Evolutionary conservation across 2,329 filamentous ascomycete genomes (phyloP).

Genomic region (Xylaria sp.): DNA sequence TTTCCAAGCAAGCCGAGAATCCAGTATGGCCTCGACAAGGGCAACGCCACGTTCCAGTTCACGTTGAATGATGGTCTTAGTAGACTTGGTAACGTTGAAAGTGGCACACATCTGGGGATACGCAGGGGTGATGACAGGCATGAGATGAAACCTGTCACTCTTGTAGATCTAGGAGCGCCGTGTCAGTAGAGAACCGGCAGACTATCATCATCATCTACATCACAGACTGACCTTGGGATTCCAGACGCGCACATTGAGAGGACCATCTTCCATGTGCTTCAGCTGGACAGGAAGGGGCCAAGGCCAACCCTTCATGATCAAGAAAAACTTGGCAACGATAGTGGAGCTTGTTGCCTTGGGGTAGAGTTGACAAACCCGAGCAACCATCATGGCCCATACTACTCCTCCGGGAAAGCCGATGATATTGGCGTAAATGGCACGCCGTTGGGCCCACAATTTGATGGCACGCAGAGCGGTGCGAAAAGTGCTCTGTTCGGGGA

Average conservation of each 20-base stretch:
- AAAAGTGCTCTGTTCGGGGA: slow-evolving; percentile 87
- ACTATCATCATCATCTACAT: too few relatives aligned
- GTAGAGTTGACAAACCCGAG: slow-evolving; percentile 91
- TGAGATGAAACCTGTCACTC: slow-evolving; percentile 77
- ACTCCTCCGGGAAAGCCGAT: slow-evolving; percentile 96
- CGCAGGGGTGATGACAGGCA: slow-evolving; percentile 97
- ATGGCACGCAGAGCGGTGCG: slow-evolving; percentile 83
- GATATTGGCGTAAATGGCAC: slow-evolving; percentile 92
- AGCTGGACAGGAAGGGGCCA: slow-evolving; percentile 93
- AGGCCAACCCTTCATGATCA: slow-evolving; percentile 82
- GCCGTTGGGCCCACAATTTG: slow-evolving; percentile 91
- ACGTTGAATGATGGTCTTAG: slow-evolving; percentile 73
- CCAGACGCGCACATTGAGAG: slow-evolving; percentile 81
- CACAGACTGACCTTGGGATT: slow-evolving; percentile 64
- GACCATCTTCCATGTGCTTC: slow-evolving; percentile 78
- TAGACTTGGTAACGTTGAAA: slow-evolving; percentile 86
- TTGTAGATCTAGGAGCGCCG: slow-evolving; percentile 58
- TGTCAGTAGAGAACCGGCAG: slow-evolving; percentile 18
- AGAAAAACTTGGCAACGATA: slow-evolving; percentile 90
- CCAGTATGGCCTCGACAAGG: slow-evolving; percentile 74
- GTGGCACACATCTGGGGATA: slow-evolving; percentile 98
- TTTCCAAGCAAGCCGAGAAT: slow-evolving; percentile 73
- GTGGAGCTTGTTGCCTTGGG: slow-evolving; percentile 85
- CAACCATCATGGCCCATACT: slow-evolving; percentile 96
- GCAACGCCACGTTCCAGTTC: slow-evolving; percentile 75